Conservation (phyloP, 768 basidiomycete genomes). For the Udeniomyces megalosporus region DNA sequence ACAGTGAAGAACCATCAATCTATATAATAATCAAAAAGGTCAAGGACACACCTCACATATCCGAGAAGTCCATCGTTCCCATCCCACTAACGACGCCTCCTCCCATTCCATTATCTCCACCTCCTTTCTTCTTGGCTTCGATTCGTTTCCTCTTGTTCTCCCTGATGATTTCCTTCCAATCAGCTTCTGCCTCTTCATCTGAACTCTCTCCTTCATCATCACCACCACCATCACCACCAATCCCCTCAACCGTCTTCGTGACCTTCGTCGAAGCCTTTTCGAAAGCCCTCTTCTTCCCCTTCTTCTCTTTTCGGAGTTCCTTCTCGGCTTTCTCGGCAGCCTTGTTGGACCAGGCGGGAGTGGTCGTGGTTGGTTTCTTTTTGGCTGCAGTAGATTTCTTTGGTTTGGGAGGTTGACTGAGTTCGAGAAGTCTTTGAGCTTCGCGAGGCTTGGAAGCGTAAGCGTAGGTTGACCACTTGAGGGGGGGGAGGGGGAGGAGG, state of each 20-base stretch:
- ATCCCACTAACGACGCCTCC: background rate
- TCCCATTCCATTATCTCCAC: background rate
- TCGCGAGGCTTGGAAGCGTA: slow-evolving; percentile 16
- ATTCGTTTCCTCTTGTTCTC: background rate
- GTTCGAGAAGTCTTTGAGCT: slow-evolving; percentile 5
- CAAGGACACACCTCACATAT: too few relatives aligned
- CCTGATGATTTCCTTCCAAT: slow-evolving; percentile 6
- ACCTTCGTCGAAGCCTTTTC: slow-evolving; percentile 1
- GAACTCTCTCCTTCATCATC: background rate
- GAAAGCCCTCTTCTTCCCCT: background rate
- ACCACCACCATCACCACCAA: background rate
- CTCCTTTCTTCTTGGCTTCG: background rate
- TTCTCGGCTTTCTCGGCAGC: background rate
- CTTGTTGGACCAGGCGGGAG: slow-evolving; percentile 15
- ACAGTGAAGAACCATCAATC: too few relatives aligned
- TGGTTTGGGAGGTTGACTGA: background rate
- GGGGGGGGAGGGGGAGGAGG: background rate
- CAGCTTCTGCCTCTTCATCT: slow-evolving; percentile 1
- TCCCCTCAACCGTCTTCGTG: background rate
- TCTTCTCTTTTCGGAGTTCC: slow-evolving; percentile 1
- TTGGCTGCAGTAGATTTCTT: background rate
- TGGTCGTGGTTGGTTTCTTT: background rate
- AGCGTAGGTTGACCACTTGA: slow-evolving; percentile 10
- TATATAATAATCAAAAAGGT: too few relatives aligned
- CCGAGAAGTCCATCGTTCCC: background rate